Base-by-base conservation (phyloP, 805 yeast genomes). In the Ogataea nonfermentans region DNA sequence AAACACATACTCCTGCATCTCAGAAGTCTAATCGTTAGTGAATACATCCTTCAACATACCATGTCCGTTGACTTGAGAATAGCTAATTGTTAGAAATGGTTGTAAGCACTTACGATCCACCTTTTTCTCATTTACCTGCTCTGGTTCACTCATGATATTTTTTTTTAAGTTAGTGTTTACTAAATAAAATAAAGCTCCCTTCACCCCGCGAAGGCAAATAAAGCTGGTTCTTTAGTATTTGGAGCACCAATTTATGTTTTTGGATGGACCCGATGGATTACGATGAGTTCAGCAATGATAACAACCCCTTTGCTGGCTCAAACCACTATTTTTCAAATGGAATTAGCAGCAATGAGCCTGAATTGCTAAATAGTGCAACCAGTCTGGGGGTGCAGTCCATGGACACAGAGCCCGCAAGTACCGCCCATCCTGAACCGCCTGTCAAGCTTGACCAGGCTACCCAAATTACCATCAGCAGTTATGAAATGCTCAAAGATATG, bases 1-100 rank as follows among this genome's bases (percentile, higher is more conserved):
- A 35, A 76, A 66, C 10, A 79, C 71, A 29, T 63, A 57, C 12
- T 68, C 56, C 50, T 78, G 80, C 47, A 76, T 63, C 30, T 79
- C 83, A 19, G 74, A 75, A 1, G 76, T 59, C 60, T 73, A 22
- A 17, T 15, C 16, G 16, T 29, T 26, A 19, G 34, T 11, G 10
- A 25, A 10, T 3, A 20, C 12, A 13, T 10, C 20, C 14, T 25
- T n/a, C 24, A 4, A 52, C 62, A 34, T 40, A 57, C 61, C 60
- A 57, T 56, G 40, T 56, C 62, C 2, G 54, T 32, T 2, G 61
- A 49, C 36, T 53, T 54, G 22, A 57, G 34, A 15, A 54, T 45
- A 13, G 56, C 59, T 56, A 27, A 5, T 5, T 23, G 31, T 32
- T 37, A 28, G 25, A 8, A 9, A 9, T 12, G 12, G 12, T 15